Evolutionary conservation across 371 early-diverging fungal genomes (phyloP).

Genomic region (Mucor saturninus): DNA sequence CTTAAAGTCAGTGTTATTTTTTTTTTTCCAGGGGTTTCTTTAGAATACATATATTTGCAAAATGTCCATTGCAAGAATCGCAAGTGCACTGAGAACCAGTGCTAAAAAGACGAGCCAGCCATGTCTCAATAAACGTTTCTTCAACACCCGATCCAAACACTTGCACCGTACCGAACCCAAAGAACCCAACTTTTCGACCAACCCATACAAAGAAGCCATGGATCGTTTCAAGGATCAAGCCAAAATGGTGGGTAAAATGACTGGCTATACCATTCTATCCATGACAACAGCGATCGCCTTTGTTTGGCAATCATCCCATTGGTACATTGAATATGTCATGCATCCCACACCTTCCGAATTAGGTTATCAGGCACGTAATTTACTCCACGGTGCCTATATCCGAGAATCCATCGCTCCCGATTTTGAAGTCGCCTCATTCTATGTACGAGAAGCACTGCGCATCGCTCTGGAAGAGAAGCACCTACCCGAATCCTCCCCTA

Average conservation of each 20-base stretch:
- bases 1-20: too few relatives aligned
- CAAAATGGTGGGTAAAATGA: constrained; percentile 39
- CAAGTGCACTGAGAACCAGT: background rate
- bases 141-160: background rate
- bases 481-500: constrained; percentile 29
- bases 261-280: constrained; percentile 37
- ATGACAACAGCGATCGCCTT: constrained; percentile 33
- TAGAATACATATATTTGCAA: background rate
- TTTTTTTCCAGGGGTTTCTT: background rate
- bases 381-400: constrained; percentile 56
- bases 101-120: background rate
- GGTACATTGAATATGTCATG: constrained; percentile 52
- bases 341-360: constrained; percentile 50
- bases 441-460: constrained; percentile 43
- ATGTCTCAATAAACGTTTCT: constrained; percentile 3
- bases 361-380: constrained; percentile 45
- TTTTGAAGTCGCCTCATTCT: constrained; percentile 43
- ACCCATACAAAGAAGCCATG: constrained; percentile 40
- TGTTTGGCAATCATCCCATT: constrained; percentile 51
- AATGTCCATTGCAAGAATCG: constrained; percentile 3
- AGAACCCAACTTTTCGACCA: constrained; percentile 32
- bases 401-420: constrained; percentile 50
- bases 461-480: constrained; percentile 48
- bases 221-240: constrained; percentile 30
- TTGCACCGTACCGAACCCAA: background rate